phyloP scores from a whole-genome alignment of 768 basidiomycete genomes.

The Scleroderma citrinum region DNA sequence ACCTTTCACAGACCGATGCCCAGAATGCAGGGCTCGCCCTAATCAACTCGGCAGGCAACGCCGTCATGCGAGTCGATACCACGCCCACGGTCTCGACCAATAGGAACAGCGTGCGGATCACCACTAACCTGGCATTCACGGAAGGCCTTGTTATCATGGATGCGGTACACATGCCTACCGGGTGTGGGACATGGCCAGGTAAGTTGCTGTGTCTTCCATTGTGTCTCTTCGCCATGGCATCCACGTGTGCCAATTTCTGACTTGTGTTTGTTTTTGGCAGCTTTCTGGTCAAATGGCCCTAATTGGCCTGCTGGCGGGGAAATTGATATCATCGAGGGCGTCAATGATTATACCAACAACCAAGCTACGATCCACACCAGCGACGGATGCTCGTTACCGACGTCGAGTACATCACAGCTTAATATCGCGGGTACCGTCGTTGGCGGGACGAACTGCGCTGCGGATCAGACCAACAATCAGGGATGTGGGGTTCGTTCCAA shows the following conservation, averaged over 20 bases:
- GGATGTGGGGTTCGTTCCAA: constrained; percentile 76
- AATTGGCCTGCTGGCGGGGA: constrained; percentile 51
- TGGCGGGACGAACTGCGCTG: constrained; percentile 67
- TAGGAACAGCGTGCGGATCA: constrained; percentile 76
- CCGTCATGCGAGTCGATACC: constrained; percentile 85
- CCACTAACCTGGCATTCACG: constrained; percentile 52
- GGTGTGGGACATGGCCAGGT: constrained; percentile 83
- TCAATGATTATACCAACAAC: constrained; percentile 73
- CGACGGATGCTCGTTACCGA: constrained; percentile 60
- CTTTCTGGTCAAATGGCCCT: constrained; percentile 48
- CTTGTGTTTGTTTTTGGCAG: constrained; percentile 10
- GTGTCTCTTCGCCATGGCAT: background rate
- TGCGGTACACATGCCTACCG: constrained; percentile 83
- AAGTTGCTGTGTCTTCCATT: constrained; percentile 3
- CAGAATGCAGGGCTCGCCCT: constrained; percentile 54
- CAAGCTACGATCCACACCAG: constrained; percentile 80
- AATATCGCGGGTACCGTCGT: constrained; percentile 61
- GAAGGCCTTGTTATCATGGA: constrained; percentile 76
- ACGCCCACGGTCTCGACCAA: constrained; percentile 63
- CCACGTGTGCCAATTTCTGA: background rate
- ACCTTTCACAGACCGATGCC: constrained; percentile 55
- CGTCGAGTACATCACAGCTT: constrained; percentile 39
- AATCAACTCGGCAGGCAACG: constrained; percentile 67
- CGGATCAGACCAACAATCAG: constrained; percentile 60
- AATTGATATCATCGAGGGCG: constrained; percentile 83